Percentiles rank a stretch among this genome's conserved stretches.
phyloP scores from a whole-genome alignment of 2,329 filamentous ascomycete species.

The Mollisia scopiformis region DNA sequence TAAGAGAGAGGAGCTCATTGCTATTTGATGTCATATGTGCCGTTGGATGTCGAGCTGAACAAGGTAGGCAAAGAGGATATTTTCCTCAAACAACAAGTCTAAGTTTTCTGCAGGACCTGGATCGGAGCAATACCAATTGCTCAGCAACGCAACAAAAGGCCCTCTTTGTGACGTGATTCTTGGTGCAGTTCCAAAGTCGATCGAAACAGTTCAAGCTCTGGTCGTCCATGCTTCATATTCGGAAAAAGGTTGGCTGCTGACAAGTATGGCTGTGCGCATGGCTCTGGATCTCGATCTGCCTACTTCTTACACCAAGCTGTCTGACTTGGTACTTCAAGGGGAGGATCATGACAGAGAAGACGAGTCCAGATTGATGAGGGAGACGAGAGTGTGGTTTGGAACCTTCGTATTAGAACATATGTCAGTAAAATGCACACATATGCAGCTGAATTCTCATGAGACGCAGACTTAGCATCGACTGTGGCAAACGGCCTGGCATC shows the following conservation, averaged over 20 bases:
- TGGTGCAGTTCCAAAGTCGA: slow-evolving; percentile 39
- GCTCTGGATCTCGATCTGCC: slow-evolving; percentile 51
- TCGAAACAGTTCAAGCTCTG: slow-evolving; percentile 56
- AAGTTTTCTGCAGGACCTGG: slow-evolving; percentile 36
- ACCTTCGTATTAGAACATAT: slow-evolving; percentile 56
- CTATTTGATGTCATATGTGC: slow-evolving; percentile 55
- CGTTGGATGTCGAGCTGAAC: slow-evolving; percentile 48
- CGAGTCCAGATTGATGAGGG: slow-evolving; percentile 43
- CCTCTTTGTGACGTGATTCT: slow-evolving; percentile 50
- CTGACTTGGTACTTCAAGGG: slow-evolving; percentile 18
- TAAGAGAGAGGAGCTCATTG: slow-evolving; percentile 50
- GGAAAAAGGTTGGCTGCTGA: slow-evolving; percentile 52
- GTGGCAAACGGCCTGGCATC: slow-evolving; percentile 36
- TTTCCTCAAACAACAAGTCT: slow-evolving; percentile 14
- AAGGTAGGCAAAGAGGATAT: slow-evolving; percentile 25
- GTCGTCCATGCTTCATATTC: slow-evolving; percentile 55
- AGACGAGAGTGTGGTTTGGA: slow-evolving; percentile 53
- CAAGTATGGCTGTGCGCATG: slow-evolving; percentile 53
- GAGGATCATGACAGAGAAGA: slow-evolving; percentile 20
- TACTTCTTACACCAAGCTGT: slow-evolving; percentile 38
- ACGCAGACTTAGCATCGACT: slow-evolving; percentile 43
- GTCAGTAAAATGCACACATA: slow-evolving; percentile 21
- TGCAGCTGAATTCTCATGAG: not conserved
- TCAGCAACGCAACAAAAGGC: slow-evolving; percentile 46
- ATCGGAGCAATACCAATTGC: slow-evolving; percentile 44